phyloP scores from a whole-genome alignment of 2,329 filamentous ascomycete species.

The Colletotrichum lini region DNA sequence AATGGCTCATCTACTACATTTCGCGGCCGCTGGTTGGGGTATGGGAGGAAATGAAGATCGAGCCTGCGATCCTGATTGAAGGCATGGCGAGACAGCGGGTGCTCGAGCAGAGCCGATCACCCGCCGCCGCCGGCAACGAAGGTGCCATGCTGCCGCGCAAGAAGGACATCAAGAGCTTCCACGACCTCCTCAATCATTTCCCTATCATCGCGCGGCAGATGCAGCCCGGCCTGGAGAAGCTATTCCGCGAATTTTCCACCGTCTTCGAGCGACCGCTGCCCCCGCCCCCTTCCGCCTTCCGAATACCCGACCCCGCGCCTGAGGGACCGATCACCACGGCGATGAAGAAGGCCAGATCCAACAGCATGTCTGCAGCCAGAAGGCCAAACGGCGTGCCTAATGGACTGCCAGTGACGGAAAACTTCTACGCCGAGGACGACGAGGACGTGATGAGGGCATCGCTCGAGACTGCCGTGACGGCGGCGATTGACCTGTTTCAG shows the following conservation, averaged over 20 bases:
- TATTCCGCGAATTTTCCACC: conserved; percentile 90
- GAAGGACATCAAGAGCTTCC: conserved; percentile 92
- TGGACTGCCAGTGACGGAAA: conserved; percentile 68
- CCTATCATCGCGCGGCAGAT: conserved; percentile 97
- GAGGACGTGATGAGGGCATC: conserved; percentile 92
- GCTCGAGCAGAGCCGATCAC: conserved; percentile 54
- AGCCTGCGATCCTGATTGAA: conserved; percentile 73
- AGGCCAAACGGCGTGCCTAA: conserved; percentile 50
- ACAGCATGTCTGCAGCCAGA: conserved; percentile 57
- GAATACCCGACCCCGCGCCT: conserved; percentile 71
- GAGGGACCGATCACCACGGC: conserved; percentile 70
- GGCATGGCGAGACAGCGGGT: conserved; percentile 57
- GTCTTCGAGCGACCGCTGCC: conserved; percentile 90
- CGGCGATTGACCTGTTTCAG: conserved; percentile 96
- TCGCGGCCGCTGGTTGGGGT: conserved; percentile 88
- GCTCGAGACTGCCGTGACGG: conserved; percentile 91
- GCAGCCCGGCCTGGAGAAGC: conserved; percentile 89
- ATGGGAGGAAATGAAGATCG: conserved; percentile 82
- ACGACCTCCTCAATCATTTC: conserved; percentile 90
- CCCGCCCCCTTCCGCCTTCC: conserved; percentile 75
- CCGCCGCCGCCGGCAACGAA: conserved; percentile 59
- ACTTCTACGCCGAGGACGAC: conserved; percentile 87
- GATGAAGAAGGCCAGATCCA: conserved; percentile 69
- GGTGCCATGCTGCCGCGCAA: conserved; percentile 73
- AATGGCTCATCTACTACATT: conserved; percentile 98